Base-by-base conservation (phyloP, 352 stramenopile species). In the Peronospora farinosa region DNA sequence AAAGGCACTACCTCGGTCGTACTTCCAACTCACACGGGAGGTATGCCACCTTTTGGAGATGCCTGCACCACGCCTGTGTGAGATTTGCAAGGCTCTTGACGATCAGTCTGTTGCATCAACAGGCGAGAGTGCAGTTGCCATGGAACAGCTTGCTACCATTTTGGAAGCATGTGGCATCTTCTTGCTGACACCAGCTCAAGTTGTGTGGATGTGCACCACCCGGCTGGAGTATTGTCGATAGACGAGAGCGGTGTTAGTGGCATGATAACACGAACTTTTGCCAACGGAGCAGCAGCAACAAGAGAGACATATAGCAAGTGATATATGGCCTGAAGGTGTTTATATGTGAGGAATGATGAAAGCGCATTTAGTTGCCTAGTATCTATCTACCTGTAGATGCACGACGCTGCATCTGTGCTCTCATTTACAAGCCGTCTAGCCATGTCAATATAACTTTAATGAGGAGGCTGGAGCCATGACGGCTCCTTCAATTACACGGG, bases 61-160 rank as follows among this genome's bases (percentile, higher is more conserved):
- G 49, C 54, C 69, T 11, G 12, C 45, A 2, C 9, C 54, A 12
- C 80, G 70, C 50, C 43, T 79, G 11, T 42, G 19, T 8, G 78
- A 83, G n/a, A 39, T 89, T 36, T 57, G 36, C 28, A 71, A 72
- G 27, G 74, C 67, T 13, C 32, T 89, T 23, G 54, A 67, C 16
- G 60, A 69, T 61, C 45, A 61, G 25, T 38, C 44, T 17, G 30
- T 49, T n/a, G 39, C 11, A 37, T 40, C 38, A 9, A 15, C 33
- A 36, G 23, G 7, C 31, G 51, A 47, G 8, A 37, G 5, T 38
- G 31, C 47, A 16, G 47, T 39, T 35, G 42, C 25, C 7, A 62
- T 80, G 33, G 76, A 85, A 49, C 78, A 87, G 50, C 53, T 87
- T 55, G 78, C 69, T 37, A 87, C 72, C 13, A 86, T 89, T 40